These are phyloP conservation scores for Calonectria ilicicola DNA, from an alignment of 2,329 filamentous ascomycete genomes.

Conservation along the genomic window DNA sequence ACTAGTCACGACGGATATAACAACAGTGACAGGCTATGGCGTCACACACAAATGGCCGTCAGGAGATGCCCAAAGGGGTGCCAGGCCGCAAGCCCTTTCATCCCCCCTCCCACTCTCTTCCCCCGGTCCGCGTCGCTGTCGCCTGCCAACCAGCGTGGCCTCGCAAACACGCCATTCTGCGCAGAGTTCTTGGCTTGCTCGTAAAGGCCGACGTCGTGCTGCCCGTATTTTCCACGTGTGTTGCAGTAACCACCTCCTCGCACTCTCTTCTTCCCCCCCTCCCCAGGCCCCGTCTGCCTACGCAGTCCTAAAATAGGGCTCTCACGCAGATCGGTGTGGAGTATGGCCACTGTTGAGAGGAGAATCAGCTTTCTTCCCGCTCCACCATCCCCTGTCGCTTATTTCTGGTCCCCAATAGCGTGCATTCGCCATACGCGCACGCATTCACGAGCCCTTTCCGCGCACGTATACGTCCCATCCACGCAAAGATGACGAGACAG, in stretches of 20 bases:
- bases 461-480: neutral
- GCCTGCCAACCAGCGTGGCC: neutral
- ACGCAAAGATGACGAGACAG: neutral
- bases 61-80: neutral
- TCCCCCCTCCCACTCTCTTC: neutral
- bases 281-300: neutral
- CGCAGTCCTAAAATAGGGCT: slow-evolving; percentile 6
- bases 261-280: no score
- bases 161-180: slow-evolving; percentile 15
- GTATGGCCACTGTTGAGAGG: neutral
- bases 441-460: neutral
- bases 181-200: neutral
- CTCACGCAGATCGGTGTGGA: slow-evolving; percentile 12
- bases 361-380: slow-evolving; percentile 2
- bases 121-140: neutral
- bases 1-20: neutral
- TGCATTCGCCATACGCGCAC: slow-evolving; percentile 2
- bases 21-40: neutral
- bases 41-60: neutral
- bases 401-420: neutral
- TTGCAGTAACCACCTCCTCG: neutral
- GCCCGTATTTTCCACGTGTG: slow-evolving; percentile 8
- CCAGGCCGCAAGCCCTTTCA: neutral
- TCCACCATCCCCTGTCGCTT: slow-evolving; percentile 4
- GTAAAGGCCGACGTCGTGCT: slow-evolving; percentile 3